phyloP scores from a whole-genome alignment of 805 yeast genomes.

The Cyberlindnera amylophila region DNA sequence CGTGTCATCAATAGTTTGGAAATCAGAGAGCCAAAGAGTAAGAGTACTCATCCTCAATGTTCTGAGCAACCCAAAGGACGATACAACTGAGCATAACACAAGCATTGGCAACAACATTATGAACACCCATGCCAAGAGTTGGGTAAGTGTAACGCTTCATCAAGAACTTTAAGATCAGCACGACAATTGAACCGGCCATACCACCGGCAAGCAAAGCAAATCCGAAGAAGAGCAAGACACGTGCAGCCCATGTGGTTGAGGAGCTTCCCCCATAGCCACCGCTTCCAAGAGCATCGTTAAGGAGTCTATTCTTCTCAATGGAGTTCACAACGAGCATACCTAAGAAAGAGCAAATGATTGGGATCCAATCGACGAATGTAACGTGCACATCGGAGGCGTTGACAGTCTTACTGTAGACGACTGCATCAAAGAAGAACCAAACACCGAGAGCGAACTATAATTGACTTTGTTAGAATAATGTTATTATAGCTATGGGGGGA shows the following conservation, averaged over 20 bases:
- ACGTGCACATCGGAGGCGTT: conserved; percentile 87
- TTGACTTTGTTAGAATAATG: not conserved
- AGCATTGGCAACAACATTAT: conserved; percentile 77
- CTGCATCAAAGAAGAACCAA: conserved; percentile 87
- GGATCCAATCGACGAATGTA: conserved; percentile 93
- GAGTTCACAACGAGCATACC: conserved; percentile 78
- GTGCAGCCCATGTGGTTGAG: conserved; percentile 86
- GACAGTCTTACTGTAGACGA: conserved; percentile 76
- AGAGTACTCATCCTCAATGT: conserved; percentile 92
- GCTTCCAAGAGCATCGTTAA: conserved; percentile 32
- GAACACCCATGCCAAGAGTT: conserved; percentile 89
- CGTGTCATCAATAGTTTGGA: not conserved
- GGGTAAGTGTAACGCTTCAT: conserved; percentile 79
- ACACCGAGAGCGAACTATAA: conserved; percentile 70
- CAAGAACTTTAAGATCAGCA: conserved; percentile 78
- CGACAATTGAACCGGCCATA: conserved; percentile 85
- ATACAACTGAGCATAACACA: conserved; percentile 86
- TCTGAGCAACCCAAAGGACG: conserved; percentile 89
- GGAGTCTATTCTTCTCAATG: conserved; percentile 39
- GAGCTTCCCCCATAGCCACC: conserved; percentile 36
- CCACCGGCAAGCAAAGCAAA: conserved; percentile 94
- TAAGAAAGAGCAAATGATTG: conserved; percentile 78
- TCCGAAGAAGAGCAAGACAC: conserved; percentile 86
- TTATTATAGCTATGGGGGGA: too few relatives aligned
- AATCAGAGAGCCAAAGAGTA: conserved; percentile 75